phyloP scores from a whole-genome alignment of 2,329 filamentous ascomycete genomes.

The Scedosporium dehoogii region DNA sequence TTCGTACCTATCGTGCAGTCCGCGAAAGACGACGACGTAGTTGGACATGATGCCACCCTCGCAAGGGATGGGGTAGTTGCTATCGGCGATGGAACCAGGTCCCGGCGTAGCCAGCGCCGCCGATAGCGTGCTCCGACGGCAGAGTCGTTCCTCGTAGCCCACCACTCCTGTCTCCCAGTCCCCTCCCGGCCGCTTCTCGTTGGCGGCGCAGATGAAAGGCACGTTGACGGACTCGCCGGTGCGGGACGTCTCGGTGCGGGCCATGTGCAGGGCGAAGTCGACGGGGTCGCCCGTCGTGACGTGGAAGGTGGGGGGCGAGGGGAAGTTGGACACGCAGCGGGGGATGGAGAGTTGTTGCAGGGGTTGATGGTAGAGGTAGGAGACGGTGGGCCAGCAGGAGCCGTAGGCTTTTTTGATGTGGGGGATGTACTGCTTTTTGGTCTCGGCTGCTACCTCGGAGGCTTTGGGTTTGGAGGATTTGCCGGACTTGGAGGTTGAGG shows the following conservation, averaged over 20 bases:
- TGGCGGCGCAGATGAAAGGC: conserved; percentile 63
- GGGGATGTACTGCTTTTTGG: conserved; percentile 61
- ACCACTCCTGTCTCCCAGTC: conserved; percentile 61
- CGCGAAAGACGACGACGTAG: conserved; percentile 63
- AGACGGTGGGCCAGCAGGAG: conserved; percentile 45
- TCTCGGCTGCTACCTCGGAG: conserved; percentile 58
- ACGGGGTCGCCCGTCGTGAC: conserved; percentile 50
- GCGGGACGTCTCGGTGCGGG: conserved; percentile 25
- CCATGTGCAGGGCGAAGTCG: conserved; percentile 50
- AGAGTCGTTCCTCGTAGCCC: conserved; percentile 55
- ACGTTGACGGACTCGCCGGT: conserved; percentile 31
- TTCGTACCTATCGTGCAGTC: conserved; percentile 56
- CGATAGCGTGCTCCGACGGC: conserved; percentile 63
- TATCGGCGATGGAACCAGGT: conserved; percentile 29
- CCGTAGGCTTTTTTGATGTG: conserved; percentile 48
- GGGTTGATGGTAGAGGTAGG: conserved; percentile 45
- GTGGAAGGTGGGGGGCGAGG: conserved; percentile 34
- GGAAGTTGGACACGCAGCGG: conserved; percentile 21
- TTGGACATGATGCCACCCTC: conserved; percentile 62
- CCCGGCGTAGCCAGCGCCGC: conserved; percentile 56
- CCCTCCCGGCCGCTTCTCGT: conserved; percentile 68
- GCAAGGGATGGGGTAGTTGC: conserved; percentile 57
- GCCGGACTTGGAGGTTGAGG: conserved; percentile 3
- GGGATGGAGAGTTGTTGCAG: conserved; percentile 34
- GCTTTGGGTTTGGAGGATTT: conserved; percentile 5